Conservation (phyloP, 345 rosid species). For the Psidium guajava region DNA sequence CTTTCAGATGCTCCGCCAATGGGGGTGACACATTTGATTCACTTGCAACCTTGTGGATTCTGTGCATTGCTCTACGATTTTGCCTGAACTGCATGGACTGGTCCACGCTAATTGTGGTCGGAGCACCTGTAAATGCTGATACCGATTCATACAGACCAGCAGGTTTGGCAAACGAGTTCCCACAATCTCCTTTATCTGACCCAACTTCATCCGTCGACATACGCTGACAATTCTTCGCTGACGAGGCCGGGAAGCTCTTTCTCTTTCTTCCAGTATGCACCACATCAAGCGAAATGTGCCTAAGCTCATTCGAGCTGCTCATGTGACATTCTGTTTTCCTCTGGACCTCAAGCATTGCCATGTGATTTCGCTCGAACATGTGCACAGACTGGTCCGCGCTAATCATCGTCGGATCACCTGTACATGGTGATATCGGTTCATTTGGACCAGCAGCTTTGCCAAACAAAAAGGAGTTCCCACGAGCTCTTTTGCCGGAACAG, state of each 20-base stretch:
- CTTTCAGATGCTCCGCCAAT: background rate
- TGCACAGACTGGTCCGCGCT: background rate
- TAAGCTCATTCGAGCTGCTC: slow-evolving; percentile 9
- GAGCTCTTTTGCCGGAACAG: slow-evolving; percentile 7
- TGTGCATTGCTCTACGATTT: background rate
- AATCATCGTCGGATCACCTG: slow-evolving; percentile 4
- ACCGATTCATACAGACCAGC: slow-evolving; percentile 10
- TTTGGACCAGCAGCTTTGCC: slow-evolving; percentile 10
- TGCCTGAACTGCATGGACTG: background rate
- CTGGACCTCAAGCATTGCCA: background rate
- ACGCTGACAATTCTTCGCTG: slow-evolving; percentile 26
- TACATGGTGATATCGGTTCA: slow-evolving; percentile 9
- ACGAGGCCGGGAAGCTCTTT: slow-evolving; percentile 45
- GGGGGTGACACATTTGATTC: background rate
- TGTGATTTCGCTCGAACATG: background rate
- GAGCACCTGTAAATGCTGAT: slow-evolving; percentile 12
- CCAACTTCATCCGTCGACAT: slow-evolving; percentile 30
- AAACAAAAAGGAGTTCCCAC: background rate
- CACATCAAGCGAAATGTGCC: slow-evolving; percentile 16
- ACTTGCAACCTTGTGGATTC: background rate
- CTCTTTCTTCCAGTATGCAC: slow-evolving; percentile 25
- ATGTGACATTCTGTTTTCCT: background rate
- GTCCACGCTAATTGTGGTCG: background rate
- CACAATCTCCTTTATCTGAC: background rate
- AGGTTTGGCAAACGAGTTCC: background rate